These are phyloP conservation scores for Lipomyces sp. DNA, from an alignment of 805 yeast genomes.

Conservation along the genomic window DNA sequence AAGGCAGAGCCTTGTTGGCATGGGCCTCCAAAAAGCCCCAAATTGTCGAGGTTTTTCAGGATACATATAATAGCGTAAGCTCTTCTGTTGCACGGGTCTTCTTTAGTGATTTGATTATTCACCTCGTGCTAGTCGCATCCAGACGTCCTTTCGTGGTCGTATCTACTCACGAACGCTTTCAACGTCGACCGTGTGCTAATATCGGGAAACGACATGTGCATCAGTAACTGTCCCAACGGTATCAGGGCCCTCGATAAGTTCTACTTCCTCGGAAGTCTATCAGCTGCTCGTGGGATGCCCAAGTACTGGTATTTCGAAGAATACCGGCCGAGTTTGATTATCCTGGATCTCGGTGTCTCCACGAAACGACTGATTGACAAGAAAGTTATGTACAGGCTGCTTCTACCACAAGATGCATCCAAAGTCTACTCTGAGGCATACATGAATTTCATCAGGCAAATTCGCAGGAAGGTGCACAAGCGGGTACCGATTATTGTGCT, in stretches of 20 bases:
- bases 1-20: slow-evolving; percentile 6
- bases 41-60: slow-evolving; percentile 29
- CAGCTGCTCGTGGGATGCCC: slow-evolving; percentile 23
- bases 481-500: slow-evolving; percentile 30
- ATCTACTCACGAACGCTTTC: slow-evolving; percentile 21
- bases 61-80: slow-evolving; percentile 18
- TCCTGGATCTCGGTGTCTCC: slow-evolving; percentile 31
- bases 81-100: background rate
- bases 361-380: slow-evolving; percentile 28
- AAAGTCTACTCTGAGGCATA: slow-evolving; percentile 31
- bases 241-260: slow-evolving; percentile 23
- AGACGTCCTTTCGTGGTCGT: slow-evolving; percentile 33
- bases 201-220: slow-evolving; percentile 23
- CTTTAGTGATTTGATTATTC: background rate
- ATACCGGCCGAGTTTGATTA: slow-evolving; percentile 22
- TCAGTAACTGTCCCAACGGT: slow-evolving; percentile 28
- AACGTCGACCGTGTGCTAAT: slow-evolving; percentile 23
- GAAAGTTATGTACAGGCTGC: slow-evolving; percentile 16
- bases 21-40: slow-evolving; percentile 3
- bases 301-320: slow-evolving; percentile 35
- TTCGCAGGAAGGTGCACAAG: slow-evolving; percentile 34
- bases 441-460: slow-evolving; percentile 25
- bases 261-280: slow-evolving; percentile 31
- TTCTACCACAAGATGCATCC: slow-evolving; percentile 35
- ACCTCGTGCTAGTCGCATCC: slow-evolving; percentile 6